A percentile compares a stretch with the other conserved stretches of the same genome.
These are phyloP conservation scores for Silybum marianum DNA, from an alignment of 129 eudicot species.

Conservation along the genomic window DNA sequence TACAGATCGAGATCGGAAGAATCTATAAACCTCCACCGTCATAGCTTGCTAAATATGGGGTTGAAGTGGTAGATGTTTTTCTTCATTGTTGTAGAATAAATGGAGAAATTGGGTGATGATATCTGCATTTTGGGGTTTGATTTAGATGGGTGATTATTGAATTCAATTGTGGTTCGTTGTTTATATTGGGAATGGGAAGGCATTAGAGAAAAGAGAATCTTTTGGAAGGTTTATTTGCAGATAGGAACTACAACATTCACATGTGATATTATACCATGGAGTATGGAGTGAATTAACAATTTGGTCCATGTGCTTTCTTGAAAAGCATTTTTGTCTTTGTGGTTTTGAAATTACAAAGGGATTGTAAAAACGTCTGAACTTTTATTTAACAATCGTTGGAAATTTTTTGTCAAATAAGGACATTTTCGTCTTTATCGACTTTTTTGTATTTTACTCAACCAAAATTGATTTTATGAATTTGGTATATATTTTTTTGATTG, in stretches of 20 bases:
- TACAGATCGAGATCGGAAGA: conserved; percentile 4
- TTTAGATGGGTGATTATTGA: conserved; percentile 6
- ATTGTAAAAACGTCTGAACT: no score
- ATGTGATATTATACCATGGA: neutral
- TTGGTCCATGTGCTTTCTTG: neutral
- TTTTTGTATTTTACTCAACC: no score
- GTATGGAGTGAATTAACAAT: neutral
- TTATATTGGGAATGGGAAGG: neutral
- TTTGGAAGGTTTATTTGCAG: neutral
- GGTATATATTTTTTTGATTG: no score
- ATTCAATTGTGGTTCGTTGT: neutral
- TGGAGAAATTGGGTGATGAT: neutral
- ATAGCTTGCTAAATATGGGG: conserved; percentile 27
- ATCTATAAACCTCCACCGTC: conserved; percentile 11
- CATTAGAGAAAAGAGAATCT: neutral
- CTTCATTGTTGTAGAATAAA: conserved; percentile 24
- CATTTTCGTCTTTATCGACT: no score
- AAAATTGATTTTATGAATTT: no score
- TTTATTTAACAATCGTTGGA: no score
- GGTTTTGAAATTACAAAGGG: no score
- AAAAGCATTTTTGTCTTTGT: no score
- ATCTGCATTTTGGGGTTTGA: neutral
- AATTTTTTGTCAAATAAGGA: no score
- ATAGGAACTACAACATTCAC: neutral
- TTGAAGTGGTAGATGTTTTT: conserved; percentile 25